Conservation (phyloP, 179 eudicot genomes). For the Actinidia polygama region DNA sequence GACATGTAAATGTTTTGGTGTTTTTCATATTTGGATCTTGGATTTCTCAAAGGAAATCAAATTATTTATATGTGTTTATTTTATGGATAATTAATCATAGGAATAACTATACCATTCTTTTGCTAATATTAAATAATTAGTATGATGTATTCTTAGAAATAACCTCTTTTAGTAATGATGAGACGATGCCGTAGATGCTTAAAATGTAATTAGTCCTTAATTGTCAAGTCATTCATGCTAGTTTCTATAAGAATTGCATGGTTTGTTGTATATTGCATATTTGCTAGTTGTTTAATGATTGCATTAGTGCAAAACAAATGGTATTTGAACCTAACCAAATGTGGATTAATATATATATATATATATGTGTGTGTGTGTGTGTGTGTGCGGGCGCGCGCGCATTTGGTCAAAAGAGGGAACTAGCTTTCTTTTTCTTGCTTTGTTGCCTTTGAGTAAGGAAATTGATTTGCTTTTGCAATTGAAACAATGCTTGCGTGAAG, state of each 20-base stretch:
- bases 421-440: neutral
- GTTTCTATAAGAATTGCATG: neutral
- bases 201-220: neutral
- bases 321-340: neutral
- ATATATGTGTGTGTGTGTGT: too few species aligned
- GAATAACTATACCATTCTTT: too few species aligned
- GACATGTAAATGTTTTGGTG: too few species aligned
- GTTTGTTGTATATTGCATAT: neutral
- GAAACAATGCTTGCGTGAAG: neutral
- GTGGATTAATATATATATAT: neutral
- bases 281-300: neutral
- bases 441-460: neutral
- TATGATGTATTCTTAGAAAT: too few species aligned
- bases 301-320: neutral
- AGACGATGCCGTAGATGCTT: too few species aligned
- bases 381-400: too few species aligned
- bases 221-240: neutral
- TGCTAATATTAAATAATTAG: too few species aligned
- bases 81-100: too few species aligned
- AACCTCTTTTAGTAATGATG: too few species aligned
- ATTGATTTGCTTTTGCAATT: neutral
- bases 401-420: neutral
- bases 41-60: too few species aligned
- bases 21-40: too few species aligned
- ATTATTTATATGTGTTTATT: too few species aligned